A percentile compares a stretch with the other conserved stretches of the same genome.
These are phyloP conservation scores for Lepidium africanum DNA, from an alignment of 345 rosid species.

Conservation along the genomic window DNA sequence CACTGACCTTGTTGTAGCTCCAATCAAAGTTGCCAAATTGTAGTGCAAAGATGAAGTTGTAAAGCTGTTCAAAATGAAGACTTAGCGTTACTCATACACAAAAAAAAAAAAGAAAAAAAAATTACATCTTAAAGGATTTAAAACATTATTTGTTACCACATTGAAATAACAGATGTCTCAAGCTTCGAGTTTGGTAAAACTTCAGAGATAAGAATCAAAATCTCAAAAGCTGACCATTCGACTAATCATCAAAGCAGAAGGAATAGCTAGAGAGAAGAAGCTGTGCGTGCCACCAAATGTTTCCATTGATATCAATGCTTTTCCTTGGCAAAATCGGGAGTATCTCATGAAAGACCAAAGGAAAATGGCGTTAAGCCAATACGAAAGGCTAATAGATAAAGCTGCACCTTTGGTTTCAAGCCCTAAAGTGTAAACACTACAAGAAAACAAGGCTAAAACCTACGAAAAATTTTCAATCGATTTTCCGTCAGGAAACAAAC, in stretches of 20 bases:
- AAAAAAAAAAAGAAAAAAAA: no score
- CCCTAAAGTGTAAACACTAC: background rate
- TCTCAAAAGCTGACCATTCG: conserved; percentile 53
- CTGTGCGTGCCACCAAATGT: background rate
- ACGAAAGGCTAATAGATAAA: background rate
- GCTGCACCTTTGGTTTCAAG: conserved; percentile 22
- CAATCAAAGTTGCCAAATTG: background rate
- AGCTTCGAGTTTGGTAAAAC: conserved; percentile 41
- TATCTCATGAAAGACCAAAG: conserved; percentile 1
- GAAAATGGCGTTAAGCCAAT: conserved; percentile 8
- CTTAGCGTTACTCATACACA: background rate
- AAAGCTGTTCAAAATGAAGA: background rate
- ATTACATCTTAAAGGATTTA: background rate
- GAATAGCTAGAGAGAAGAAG: conserved; percentile 9
- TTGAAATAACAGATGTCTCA: conserved; percentile 42
- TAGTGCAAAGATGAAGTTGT: conserved; percentile 5
- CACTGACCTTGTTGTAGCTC: conserved; percentile 11
- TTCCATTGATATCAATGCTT: background rate
- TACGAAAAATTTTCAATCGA: no score
- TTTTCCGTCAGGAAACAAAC: no score
- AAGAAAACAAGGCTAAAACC: no score
- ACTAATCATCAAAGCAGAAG: conserved; percentile 23
- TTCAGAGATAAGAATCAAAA: conserved; percentile 42
- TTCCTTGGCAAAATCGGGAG: background rate
- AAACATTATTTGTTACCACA: conserved; percentile 27